Conservation (phyloP, 23 red algal species). For the Chondrus crispus region DNA sequence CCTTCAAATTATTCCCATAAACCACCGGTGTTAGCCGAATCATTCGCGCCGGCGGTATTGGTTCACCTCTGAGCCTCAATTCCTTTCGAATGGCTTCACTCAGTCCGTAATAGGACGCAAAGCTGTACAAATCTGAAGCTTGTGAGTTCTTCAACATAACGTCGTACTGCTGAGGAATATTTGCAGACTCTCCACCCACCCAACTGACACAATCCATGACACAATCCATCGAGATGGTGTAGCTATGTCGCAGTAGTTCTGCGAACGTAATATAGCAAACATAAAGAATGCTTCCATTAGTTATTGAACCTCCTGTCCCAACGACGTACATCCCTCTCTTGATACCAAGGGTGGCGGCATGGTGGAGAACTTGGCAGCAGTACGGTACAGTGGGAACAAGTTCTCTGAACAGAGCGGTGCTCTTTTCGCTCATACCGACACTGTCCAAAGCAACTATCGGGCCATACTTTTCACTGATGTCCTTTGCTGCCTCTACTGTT, state of each 20-base stretch:
- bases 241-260: conserved; percentile 15
- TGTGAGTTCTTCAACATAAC: background rate
- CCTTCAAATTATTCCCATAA: conserved; percentile 7
- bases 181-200: background rate
- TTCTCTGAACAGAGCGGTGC: background rate
- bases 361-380: background rate
- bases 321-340: too few species aligned
- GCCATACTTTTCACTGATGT: background rate
- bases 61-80: background rate
- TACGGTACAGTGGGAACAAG: background rate
- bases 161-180: background rate
- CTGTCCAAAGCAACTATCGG: background rate
- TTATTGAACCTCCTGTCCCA: too few species aligned
- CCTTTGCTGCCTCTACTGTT: background rate
- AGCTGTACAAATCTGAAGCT: background rate
- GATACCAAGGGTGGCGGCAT: background rate
- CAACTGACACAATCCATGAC: background rate
- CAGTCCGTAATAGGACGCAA: background rate
- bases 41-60: background rate
- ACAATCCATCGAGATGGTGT: background rate
- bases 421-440: background rate
- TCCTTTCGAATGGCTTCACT: background rate
- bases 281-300: too few species aligned
- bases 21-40: background rate
- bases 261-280: too few species aligned